phyloP scores from a whole-genome alignment of 1,284 basidiomycete genomes.

The Cystobasidium sp. region DNA sequence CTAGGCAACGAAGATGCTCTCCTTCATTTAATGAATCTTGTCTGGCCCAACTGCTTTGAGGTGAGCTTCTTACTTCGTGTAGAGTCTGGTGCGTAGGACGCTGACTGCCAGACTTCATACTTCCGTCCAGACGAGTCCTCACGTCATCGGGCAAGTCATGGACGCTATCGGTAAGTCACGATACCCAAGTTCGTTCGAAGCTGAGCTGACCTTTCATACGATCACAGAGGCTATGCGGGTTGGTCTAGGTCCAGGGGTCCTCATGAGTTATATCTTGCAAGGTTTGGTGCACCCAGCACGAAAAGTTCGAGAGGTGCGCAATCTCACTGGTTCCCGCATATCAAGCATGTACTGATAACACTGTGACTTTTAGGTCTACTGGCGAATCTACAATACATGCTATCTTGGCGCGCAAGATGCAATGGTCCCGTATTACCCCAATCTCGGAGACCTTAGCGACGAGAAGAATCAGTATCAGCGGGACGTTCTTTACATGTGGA shows the following conservation, averaged over 20 bases:
- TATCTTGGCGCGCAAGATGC: constrained; percentile 54
- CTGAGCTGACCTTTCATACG: constrained; percentile 44
- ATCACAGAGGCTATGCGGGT: constrained; percentile 96
- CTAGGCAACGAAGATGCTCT: constrained; percentile 97
- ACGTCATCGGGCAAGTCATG: constrained; percentile 97
- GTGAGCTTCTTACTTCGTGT: constrained; percentile 35
- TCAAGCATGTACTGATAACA: constrained; percentile 31
- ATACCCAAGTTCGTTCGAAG: background rate
- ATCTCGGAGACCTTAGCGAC: constrained; percentile 47
- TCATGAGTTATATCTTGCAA: constrained; percentile 73
- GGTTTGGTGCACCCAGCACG: constrained; percentile 94
- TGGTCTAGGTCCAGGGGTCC: constrained; percentile 88
- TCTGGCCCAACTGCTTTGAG: constrained; percentile 99
- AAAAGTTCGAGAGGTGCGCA: constrained; percentile 81
- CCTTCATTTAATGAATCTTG: constrained; percentile 95
- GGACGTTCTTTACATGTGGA: constrained; percentile 42
- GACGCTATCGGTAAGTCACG: constrained; percentile 59
- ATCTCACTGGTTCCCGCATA: background rate
- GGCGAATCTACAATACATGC: constrained; percentile 73
- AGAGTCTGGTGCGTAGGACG: background rate
- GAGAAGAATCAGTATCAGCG: constrained; percentile 52
- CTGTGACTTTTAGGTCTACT: constrained; percentile 62
- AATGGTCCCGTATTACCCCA: constrained; percentile 48
- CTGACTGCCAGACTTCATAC: background rate
- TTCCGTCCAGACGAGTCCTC: constrained; percentile 68